Conservation (phyloP, 1,284 basidiomycete genomes). For the Papiliotrema nemorosa region DNA sequence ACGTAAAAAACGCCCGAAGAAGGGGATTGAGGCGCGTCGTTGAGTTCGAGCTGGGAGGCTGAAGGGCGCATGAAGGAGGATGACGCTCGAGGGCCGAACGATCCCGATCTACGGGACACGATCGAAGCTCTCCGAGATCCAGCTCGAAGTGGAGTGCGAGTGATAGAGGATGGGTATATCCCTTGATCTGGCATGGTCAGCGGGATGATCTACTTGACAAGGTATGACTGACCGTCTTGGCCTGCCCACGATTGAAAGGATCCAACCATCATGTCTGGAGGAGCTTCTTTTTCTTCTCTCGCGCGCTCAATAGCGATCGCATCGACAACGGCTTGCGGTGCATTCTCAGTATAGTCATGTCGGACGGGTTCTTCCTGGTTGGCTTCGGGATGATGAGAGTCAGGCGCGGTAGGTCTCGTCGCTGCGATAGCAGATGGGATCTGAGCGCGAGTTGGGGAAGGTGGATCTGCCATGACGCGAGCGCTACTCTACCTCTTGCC, state of each 20-base stretch:
- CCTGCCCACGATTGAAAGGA: conserved; percentile 34
- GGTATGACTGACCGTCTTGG: conserved; percentile 18
- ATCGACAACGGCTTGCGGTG: conserved; percentile 33
- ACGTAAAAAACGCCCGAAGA: conserved; percentile 36
- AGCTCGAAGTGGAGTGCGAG: conserved; percentile 30
- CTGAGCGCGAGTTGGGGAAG: conserved; percentile 7
- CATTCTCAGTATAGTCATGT: conserved; percentile 40
- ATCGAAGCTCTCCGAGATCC: conserved; percentile 36
- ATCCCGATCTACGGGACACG: conserved; percentile 23
- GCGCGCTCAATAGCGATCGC: conserved; percentile 34
- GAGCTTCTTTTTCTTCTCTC: conserved; percentile 29
- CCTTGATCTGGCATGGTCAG: conserved; percentile 16
- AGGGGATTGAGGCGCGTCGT: conserved; percentile 24
- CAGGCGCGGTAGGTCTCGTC: conserved; percentile 16
- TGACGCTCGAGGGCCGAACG: conserved; percentile 17
- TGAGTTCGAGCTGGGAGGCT: conserved; percentile 22
- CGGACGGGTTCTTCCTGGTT: conserved; percentile 14
- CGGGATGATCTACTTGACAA: too few relatives aligned
- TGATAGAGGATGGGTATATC: conserved; percentile 39
- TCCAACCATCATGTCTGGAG: conserved; percentile 37
- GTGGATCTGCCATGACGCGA: conserved; percentile 23
- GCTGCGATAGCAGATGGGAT: conserved; percentile 24
- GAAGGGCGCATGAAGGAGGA: conserved; percentile 13
- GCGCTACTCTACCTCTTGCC: background rate
- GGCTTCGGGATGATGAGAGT: background rate